These are phyloP conservation scores for Diphasiastrum complanatum DNA, from an alignment of 83 land plant species.

Conservation along the genomic window DNA sequence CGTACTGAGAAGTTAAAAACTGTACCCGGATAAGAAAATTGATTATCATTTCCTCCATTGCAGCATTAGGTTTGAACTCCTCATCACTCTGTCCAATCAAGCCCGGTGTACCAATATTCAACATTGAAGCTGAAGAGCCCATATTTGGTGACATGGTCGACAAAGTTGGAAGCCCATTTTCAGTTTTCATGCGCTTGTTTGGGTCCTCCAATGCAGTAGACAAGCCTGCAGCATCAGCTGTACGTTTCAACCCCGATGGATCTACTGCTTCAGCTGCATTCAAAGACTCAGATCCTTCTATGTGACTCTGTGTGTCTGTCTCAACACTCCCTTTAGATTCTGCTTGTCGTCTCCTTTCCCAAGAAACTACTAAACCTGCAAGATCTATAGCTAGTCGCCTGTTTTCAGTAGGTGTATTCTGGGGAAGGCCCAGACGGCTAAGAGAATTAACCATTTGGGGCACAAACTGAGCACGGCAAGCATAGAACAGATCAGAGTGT, in stretches of 20 bases:
- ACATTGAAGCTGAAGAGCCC: constrained; percentile 48
- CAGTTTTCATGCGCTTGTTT: constrained; percentile 75
- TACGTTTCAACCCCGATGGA: constrained; percentile 38
- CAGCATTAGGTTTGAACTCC: constrained; percentile 98
- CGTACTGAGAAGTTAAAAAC: not conserved
- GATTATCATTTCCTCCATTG: constrained; percentile 99
- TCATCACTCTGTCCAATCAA: constrained; percentile 84
- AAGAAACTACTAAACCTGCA: constrained; percentile 95
- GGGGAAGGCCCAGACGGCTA: constrained; percentile 91
- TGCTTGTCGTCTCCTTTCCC: constrained; percentile 93
- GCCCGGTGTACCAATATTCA: constrained; percentile 94
- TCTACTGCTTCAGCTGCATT: no score
- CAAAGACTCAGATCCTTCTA: no score
- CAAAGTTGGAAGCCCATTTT: constrained; percentile 71
- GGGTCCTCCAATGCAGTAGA: constrained; percentile 48
- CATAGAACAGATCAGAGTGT: constrained; percentile 91
- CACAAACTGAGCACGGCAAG: constrained; percentile 96
- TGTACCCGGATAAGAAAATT: constrained; percentile 92
- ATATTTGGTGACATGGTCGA: constrained; percentile 82
- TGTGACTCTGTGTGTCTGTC: constrained; percentile 42
- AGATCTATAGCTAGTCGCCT: constrained; percentile 98
- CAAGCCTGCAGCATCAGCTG: constrained; percentile 51
- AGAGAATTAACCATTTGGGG: constrained; percentile 99
- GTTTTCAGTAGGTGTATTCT: constrained; percentile 77
- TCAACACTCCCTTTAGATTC: constrained; percentile 58